Base-by-base conservation (phyloP, 805 yeast species). In the Zygotorulaspora danielsina region DNA sequence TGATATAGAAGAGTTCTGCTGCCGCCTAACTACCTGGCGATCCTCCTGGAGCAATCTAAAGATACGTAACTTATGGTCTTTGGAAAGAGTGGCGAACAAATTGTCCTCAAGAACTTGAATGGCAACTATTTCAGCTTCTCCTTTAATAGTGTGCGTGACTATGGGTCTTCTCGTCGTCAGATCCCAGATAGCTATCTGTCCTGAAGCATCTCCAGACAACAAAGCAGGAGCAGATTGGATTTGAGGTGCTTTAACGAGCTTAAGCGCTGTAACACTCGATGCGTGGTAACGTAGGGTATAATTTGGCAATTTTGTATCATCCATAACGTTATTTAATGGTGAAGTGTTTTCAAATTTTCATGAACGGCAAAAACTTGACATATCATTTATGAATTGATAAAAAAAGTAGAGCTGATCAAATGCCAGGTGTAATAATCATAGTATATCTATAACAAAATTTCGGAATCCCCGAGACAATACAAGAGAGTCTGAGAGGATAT, bases 201-300 rank as follows among this genome's bases (percentile, higher is more conserved):
- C 66, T 1, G 34, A 19, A 5, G 45, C 53, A 46, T 61, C 66
- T 2, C 56, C 56, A 4, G 63, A 56, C 3, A 55, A 19, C 10
- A 61, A 39, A 8, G 33, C 19, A 1, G 59, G 57, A 5, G 41
- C 26, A 9, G 24, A 27, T 9, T 32, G 22, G 16, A 21, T 19
- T 2, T 15, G 6, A 5, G 41, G 38, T 25, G 35, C 28, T 16
- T 31, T 17, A 24, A 45, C 26, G 17, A 42, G 37, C 13, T 34
- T 27, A 24, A 51, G 29, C 18, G 39, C 35, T 7, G 55, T 50
- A 5, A 55, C 54, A 11, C 44, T 39, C 17, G 44, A 35, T 24
- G 45, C 46, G 33, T 55, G 60, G 15, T 27, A 35, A 19, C 60
- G 42, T 28, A 55, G 33, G 2, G 56, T 50, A 27, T 33, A 51